Base-by-base conservation (phyloP, 805 yeast species). In the Maudiozyma bulderi region DNA sequence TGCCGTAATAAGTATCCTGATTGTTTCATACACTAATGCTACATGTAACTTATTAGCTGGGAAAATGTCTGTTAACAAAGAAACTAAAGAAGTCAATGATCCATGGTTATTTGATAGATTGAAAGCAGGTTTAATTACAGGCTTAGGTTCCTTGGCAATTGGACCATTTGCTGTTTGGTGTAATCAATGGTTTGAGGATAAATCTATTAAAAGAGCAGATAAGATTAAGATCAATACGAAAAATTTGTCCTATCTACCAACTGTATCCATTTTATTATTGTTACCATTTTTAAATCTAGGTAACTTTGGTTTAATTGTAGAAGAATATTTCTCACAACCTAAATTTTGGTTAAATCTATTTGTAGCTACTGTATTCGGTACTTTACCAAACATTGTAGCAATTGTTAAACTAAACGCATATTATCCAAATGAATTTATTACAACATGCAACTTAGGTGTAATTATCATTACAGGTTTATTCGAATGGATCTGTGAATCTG, bases 21-120 rank as follows among this genome's bases (percentile, higher is more conserved):
- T 65, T 30, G 57, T 65, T 8, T 60, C 69, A 1, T 64, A 64
- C 44, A 61, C 66, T 15, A 62, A 62, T 46, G 67, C 65, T 10
- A 60, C 68, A 5, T 59, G 65, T 39, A 66, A 61, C 46, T 43
- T 64, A 46, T 50, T 62, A 30, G 61, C 65, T 11, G 68, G 67
- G n/a, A 64, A 64, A 50, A 40, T 61, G 40, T 58, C 67, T 15
- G 52, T 63, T 35, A 63, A 65, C 47, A 53, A 56, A 45, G 60
- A 57, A 15, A 66, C 70, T 0, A 66, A 66, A n/a, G 68, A 65
- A 47, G 57, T 65, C 11, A 58, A 57, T 29, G 64, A 64, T 47
- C 70, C 70, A 5, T 66, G 59, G 46, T 54, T 66, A 13, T 66
- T 66, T 43, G 68, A 65, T 49, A 59, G 70, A 50, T 51, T 66